Evolutionary conservation across 169 alveolate genomes (phyloP).

Genomic region (Cryptosporidium ubiquitum): DNA sequence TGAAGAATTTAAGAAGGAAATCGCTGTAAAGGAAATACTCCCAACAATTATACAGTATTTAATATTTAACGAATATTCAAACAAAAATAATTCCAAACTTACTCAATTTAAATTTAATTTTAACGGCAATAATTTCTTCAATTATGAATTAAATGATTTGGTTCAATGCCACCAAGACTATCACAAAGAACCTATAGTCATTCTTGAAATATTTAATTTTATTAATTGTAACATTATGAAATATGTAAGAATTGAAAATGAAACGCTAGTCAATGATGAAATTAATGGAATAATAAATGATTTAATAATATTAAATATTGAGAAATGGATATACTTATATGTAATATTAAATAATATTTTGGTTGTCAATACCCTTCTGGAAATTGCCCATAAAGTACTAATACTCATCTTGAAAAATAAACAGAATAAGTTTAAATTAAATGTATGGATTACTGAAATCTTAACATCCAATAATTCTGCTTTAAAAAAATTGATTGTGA

Average conservation of each 20-base stretch:
- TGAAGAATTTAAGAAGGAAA: background rate
- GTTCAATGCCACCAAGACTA: background rate
- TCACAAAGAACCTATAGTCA: background rate
- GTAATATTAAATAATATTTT: background rate
- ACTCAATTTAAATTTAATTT: background rate
- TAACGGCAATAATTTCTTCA: background rate
- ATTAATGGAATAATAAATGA: background rate
- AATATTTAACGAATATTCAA: background rate
- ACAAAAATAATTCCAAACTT: background rate
- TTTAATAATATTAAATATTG: slow-evolving; percentile 18
- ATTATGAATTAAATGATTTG: background rate
- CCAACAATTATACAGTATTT: slow-evolving; percentile 11
- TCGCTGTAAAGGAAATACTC: background rate
- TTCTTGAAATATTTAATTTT: slow-evolving; percentile 34
- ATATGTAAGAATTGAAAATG: background rate
- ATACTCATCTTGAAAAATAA: background rate
- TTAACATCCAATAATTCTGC: slow-evolving; percentile 17
- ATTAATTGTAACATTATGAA: slow-evolving; percentile 13
- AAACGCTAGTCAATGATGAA: background rate
- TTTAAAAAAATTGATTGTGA: background rate
- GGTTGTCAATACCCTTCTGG: background rate
- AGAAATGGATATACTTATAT: slow-evolving; percentile 24
- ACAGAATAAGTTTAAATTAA: background rate
- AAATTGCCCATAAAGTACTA: background rate
- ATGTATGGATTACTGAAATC: slow-evolving; percentile 39